Evolutionary conservation across 2,329 filamentous ascomycete genomes (phyloP), one percentile per base, ranked within the genome.

Genomic region (Talaromyces funiculosus): DNA sequence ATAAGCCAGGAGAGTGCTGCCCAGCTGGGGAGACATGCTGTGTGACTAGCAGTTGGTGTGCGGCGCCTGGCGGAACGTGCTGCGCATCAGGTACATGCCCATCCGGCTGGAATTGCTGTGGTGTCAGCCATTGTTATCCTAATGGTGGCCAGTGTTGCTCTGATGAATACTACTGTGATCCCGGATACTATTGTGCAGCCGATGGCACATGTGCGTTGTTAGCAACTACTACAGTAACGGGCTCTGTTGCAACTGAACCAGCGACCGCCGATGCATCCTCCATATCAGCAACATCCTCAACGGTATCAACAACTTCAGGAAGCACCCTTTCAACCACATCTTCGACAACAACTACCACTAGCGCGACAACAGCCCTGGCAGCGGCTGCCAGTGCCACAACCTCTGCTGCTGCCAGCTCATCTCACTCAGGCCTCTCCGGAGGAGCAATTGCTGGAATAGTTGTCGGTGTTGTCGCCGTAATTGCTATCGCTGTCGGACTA

Each of bases 81-180:
- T 51, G 47, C n/a, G 47, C 47, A 35, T 51, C 47, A 33, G 47
- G 47, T 35, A 51, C 47, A 33, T 51, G 47, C 35, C 47, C 47
- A 3, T 33, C 47, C 5, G 47, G 47, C 9, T 51, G 47, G 47
- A 51, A 51, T 33, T 51, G 47, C 26, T 51, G 47, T 14, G 47
- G 47, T 51, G 29, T 51, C 47, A 51, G 47, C 47, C 47, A 51
- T 51, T 51, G 47, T 20, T 51, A 51, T 51, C 47, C 47, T 20
- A 20, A 33, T 2, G 47, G 47, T 6, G 47, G 47, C 26, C 47
- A 51, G 26, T 51, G 47, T n/a, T 51, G 47, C 29, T 51, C 47
- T 14, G 47, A 51, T 20, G 47, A 51, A 35, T 51, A 4, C n/a
- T 51, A 51, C 47, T 51, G 47, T 35, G 47, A 51, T 35, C n/a